These are phyloP conservation scores for Fusarium sp. DNA, from an alignment of 2,329 filamentous ascomycete genomes.

Conservation along the genomic window DNA sequence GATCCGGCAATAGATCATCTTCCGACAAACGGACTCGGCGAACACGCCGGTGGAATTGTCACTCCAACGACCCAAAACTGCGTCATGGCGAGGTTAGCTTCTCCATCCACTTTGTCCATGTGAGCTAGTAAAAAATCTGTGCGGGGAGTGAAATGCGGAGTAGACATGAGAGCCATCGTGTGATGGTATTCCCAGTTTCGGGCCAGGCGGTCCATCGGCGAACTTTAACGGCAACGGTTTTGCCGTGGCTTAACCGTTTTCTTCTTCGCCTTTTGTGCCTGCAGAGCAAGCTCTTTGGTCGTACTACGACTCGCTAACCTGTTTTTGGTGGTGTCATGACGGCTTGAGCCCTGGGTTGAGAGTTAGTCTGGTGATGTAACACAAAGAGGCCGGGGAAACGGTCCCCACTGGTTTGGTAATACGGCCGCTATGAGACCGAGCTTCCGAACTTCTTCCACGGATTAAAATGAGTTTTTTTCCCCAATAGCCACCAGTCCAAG, in stretches of 20 bases:
- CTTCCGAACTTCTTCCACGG: conserved; percentile 36
- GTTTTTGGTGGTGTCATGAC: conserved; percentile 24
- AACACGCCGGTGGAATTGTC: neutral
- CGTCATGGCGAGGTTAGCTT: conserved; percentile 34
- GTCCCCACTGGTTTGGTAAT: conserved; percentile 32
- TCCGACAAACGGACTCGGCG: conserved; percentile 10
- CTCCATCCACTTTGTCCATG: neutral
- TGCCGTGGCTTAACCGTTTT: conserved; percentile 28
- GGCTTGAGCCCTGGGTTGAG: conserved; percentile 12
- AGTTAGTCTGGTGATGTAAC: conserved; percentile 39
- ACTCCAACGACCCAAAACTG: conserved; percentile 6
- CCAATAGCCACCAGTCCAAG: neutral
- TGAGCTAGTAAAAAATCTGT: neutral
- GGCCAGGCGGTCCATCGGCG: conserved; percentile 14
- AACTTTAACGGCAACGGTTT: conserved; percentile 1
- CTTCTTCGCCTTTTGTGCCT: neutral
- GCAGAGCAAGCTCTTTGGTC: neutral
- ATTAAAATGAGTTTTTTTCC: neutral
- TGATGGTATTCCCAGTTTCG: conserved; percentile 41
- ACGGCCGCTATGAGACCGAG: conserved; percentile 46
- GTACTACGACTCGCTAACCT: conserved; percentile 16
- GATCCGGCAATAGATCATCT: neutral
- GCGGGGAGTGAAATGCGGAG: conserved; percentile 27
- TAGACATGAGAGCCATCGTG: conserved; percentile 18
- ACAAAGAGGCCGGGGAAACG: conserved; percentile 14